phyloP scores from a whole-genome alignment of 345 rosid species.

The Balakata baccata region DNA sequence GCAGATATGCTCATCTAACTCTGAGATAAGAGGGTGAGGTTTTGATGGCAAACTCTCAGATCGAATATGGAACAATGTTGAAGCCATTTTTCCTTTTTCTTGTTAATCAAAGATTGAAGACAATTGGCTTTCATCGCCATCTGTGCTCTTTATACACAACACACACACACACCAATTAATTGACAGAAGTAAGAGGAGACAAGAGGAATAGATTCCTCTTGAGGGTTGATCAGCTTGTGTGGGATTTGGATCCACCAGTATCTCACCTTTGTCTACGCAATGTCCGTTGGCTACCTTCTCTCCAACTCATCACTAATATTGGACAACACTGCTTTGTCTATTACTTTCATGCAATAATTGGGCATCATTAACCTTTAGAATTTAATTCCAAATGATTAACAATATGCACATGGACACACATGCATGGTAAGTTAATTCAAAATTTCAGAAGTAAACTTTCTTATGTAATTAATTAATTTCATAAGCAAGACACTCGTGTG shows the following conservation, averaged over 20 bases:
- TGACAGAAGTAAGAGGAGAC: background rate
- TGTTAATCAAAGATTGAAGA: background rate
- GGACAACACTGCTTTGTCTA: too few species aligned
- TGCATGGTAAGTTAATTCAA: too few species aligned
- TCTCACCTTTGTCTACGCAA: conserved; percentile 13
- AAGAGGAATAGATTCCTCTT: conserved; percentile 7
- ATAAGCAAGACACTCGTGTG: too few species aligned
- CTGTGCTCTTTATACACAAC: too few species aligned
- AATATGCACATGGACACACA: too few species aligned
- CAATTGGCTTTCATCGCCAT: too few species aligned
- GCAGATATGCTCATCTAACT: conserved; percentile 34
- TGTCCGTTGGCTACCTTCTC: conserved; percentile 3
- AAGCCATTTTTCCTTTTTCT: conserved; percentile 30
- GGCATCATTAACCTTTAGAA: too few species aligned
- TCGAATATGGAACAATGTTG: conserved; percentile 37
- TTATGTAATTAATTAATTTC: too few species aligned
- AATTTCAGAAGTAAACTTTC: too few species aligned
- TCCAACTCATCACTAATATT: background rate
- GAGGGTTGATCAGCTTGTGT: background rate
- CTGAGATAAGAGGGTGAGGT: conserved; percentile 38
- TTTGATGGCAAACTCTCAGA: conserved; percentile 48
- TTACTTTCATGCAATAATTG: too few species aligned
- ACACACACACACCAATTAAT: background rate
- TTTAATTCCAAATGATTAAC: too few species aligned
- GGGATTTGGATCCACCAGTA: background rate